phyloP scores from a whole-genome alignment of 1,284 basidiomycete genomes.

The Apiotrichum gamsii region DNA sequence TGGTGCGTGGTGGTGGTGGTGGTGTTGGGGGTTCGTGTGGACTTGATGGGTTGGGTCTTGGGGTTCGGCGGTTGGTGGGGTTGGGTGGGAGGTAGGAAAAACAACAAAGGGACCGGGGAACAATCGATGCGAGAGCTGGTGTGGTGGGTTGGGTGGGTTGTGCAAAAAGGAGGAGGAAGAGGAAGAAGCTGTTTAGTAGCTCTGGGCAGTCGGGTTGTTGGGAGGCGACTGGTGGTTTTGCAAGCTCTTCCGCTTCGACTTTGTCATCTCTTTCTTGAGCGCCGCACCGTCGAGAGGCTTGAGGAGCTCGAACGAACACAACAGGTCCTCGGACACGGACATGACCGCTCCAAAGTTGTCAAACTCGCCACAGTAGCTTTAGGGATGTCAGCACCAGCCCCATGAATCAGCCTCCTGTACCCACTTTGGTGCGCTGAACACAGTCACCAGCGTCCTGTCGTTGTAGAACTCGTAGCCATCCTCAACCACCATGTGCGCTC shows the following conservation, averaged over 20 bases:
- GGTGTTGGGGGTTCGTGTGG: too few relatives aligned
- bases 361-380: constrained; percentile 46
- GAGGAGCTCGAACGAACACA: constrained; percentile 95
- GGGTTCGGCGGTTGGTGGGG: too few relatives aligned
- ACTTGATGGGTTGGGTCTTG: too few relatives aligned
- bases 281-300: constrained; percentile 94
- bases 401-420: too few relatives aligned
- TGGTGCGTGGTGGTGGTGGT: too few relatives aligned
- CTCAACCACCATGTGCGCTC: constrained; percentile 99
- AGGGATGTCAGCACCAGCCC: too few relatives aligned
- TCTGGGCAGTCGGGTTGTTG: constrained; percentile 46
- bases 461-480: constrained; percentile 99
- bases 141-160: background rate
- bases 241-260: constrained; percentile 84
- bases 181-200: constrained; percentile 28
- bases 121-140: background rate
- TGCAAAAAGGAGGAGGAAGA: background rate
- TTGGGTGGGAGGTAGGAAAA: background rate
- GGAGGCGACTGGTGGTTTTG: constrained; percentile 49
- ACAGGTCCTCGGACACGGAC: constrained; percentile 91
- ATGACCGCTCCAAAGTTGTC: constrained; percentile 90
- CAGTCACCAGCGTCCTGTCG: constrained; percentile 93
- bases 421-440: constrained; percentile 94
- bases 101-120: constrained; percentile 1
- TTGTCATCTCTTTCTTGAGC: constrained; percentile 97